Evolutionary conservation across 116 monocot species (phyloP).

Genomic region (Cymodocea nodosa): DNA sequence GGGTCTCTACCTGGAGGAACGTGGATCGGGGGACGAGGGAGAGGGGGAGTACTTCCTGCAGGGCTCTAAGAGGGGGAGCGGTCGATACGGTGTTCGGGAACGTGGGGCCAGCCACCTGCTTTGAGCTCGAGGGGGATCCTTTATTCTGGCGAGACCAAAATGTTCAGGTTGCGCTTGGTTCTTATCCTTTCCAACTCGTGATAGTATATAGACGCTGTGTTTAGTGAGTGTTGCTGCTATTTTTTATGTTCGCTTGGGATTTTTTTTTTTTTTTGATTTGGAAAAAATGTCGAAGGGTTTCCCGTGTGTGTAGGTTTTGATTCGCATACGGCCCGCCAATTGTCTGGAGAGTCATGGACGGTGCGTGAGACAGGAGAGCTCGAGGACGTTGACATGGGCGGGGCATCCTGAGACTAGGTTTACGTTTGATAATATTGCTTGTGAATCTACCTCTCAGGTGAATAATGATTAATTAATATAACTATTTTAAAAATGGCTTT

Average conservation of each 20-base stretch:
- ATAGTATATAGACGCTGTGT: background rate
- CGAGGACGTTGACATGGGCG: conserved; percentile 45
- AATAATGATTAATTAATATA: no score
- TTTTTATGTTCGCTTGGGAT: no score
- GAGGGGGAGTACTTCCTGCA: no score
- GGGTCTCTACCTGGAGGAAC: conserved; percentile 4
- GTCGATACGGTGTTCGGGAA: conserved; percentile 4
- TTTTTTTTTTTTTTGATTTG: background rate
- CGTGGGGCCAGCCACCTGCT: conserved; percentile 20
- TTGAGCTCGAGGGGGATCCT: conserved; percentile 53
- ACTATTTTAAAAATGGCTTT: no score
- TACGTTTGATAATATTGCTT: conserved; percentile 66
- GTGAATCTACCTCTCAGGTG: conserved; percentile 57
- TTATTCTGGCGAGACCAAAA: conserved; percentile 59
- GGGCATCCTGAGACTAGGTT: conserved; percentile 55
- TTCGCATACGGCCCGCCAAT: conserved; percentile 48
- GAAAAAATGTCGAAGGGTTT: background rate
- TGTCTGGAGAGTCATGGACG: conserved; percentile 24
- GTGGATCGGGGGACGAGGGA: background rate
- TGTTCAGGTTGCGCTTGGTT: conserved; percentile 28
- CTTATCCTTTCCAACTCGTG: background rate
- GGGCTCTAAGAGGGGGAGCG: no score
- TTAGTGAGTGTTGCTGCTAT: background rate
- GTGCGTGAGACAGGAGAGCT: conserved; percentile 60
- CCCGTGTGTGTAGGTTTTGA: conserved; percentile 29